These are phyloP conservation scores for Tetratostichococcus sp. DNA, from an alignment of 139 green algal species.

Conservation along the genomic window DNA sequence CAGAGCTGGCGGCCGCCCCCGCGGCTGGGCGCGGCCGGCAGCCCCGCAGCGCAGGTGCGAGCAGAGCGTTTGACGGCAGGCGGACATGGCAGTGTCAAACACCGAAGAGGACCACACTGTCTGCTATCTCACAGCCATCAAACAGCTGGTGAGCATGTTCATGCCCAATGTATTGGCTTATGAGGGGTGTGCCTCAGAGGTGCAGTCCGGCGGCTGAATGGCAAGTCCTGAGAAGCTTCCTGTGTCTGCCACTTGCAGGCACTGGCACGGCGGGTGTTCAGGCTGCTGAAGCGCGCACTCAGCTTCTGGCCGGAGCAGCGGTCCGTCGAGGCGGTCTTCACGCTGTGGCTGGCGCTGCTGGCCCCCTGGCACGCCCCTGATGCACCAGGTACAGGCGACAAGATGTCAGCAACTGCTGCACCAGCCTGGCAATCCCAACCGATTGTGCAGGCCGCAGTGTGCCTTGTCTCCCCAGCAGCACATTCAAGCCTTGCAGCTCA, in stretches of 20 bases:
- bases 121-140: no score
- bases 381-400: not conserved
- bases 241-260: constrained; percentile 37
- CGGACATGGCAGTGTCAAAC: no score
- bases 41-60: constrained; percentile 9
- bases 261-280: constrained; percentile 58
- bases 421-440: not conserved
- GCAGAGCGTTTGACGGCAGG: no score
- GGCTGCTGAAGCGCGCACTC: constrained; percentile 57
- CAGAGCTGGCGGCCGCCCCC: constrained; percentile 1
- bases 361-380: constrained; percentile 47
- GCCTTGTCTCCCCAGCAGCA: no score
- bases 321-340: constrained; percentile 47
- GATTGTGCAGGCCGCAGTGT: no score
- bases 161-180: no score
- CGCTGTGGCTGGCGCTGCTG: constrained; percentile 53
- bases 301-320: constrained; percentile 53
- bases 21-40: constrained; percentile 18
- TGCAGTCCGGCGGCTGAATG: no score
- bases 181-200: no score
- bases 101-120: no score
- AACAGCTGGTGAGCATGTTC: no score
- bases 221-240: no score
- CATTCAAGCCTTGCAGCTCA: no score
- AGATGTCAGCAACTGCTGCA: not conserved